Conservation (phyloP, 345 rosid genomes). For the Stellera chamaejasme region DNA sequence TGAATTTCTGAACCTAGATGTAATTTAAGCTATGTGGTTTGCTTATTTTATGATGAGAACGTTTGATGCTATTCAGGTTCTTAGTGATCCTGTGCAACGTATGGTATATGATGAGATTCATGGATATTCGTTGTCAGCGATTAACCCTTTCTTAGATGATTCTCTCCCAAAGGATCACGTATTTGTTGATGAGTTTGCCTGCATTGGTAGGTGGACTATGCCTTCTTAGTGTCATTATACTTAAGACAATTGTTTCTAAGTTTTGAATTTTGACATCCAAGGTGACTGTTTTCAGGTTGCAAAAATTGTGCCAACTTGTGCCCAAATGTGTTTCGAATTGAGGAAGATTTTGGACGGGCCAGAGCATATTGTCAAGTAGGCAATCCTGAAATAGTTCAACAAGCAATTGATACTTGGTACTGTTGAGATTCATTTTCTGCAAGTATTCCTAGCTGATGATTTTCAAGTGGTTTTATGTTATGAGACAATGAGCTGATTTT, state of each 20-base stretch:
- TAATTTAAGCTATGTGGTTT: not conserved
- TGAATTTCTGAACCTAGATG: not conserved
- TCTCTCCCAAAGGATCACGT: slow-evolving; percentile 56
- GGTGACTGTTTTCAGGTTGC: slow-evolving; percentile 47
- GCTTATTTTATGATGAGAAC: slow-evolving; percentile 1
- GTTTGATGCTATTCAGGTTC: slow-evolving; percentile 49
- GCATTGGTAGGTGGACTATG: slow-evolving; percentile 55
- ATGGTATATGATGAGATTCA: slow-evolving; percentile 97
- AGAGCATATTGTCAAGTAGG: slow-evolving; percentile 73
- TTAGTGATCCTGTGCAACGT: slow-evolving; percentile 91
- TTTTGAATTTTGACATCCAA: too few relatives aligned
- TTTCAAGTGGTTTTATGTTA: too few relatives aligned
- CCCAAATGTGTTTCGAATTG: slow-evolving; percentile 61
- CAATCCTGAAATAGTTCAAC: slow-evolving; percentile 43
- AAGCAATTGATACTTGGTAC: slow-evolving; percentile 93
- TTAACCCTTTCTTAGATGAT: slow-evolving; percentile 82
- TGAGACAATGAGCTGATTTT: too few relatives aligned
- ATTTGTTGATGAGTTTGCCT: slow-evolving; percentile 93
- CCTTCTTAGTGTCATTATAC: not conserved
- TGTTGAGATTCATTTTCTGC: not conserved
- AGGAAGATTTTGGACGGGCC: slow-evolving; percentile 96
- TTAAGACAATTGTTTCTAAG: too few relatives aligned
- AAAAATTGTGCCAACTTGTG: slow-evolving; percentile 88
- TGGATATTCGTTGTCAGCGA: slow-evolving; percentile 74
- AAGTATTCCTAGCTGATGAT: not conserved